Conservation (phyloP, 441 rosid genomes). For the Adansonia madagascariensis region DNA sequence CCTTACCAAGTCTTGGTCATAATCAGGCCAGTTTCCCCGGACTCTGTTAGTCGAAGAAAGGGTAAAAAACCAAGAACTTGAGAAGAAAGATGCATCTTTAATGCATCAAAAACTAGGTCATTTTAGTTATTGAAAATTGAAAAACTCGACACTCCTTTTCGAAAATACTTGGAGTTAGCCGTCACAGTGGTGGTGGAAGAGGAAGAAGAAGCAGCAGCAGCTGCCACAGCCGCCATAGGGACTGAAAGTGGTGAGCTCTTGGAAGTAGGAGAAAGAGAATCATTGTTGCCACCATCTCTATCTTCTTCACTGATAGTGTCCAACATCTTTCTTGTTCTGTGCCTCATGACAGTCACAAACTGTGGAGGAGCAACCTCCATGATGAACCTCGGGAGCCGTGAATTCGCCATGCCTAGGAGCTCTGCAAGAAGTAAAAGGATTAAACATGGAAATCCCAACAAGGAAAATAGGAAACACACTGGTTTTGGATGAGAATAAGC, state of each 20-base stretch:
- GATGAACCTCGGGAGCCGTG: conserved; percentile 68
- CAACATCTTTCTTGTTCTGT: conserved; percentile 63
- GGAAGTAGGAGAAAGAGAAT: conserved; percentile 36
- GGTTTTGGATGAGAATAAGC: conserved; percentile 34
- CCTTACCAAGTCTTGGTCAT: background rate
- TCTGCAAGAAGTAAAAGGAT: conserved; percentile 14
- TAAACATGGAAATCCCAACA: background rate
- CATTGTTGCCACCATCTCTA: conserved; percentile 38
- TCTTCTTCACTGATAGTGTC: conserved; percentile 93
- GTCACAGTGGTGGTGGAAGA: conserved; percentile 19
- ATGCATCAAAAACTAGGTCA: background rate
- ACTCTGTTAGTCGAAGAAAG: background rate
- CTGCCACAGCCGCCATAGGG: conserved; percentile 11
- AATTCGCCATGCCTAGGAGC: conserved; percentile 54
- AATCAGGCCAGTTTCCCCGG: background rate
- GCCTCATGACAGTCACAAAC: conserved; percentile 74
- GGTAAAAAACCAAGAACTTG: background rate
- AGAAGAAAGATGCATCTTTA: conserved; percentile 10
- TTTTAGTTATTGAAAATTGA: conserved; percentile 44
- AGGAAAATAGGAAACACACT: conserved; percentile 10
- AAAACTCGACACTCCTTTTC: conserved; percentile 44
- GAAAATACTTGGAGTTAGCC: conserved; percentile 42
- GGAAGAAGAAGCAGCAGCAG: conserved; percentile 21
- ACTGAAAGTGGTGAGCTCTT: conserved; percentile 30
- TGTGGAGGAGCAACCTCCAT: conserved; percentile 92